Evolutionary conservation across 2,329 filamentous ascomycete species (phyloP).

Genomic region (Fusarium foetens): DNA sequence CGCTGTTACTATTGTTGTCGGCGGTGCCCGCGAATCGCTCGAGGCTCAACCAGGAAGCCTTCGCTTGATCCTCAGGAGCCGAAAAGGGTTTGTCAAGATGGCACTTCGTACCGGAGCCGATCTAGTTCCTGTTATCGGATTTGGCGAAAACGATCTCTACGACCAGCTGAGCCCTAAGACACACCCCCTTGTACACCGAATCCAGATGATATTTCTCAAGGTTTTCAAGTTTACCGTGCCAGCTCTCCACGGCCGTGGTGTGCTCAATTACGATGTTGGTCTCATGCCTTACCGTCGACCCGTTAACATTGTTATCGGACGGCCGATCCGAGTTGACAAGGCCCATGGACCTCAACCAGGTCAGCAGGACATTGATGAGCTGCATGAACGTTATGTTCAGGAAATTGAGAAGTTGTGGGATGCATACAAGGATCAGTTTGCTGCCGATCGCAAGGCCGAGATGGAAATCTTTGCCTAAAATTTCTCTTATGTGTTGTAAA

Average conservation of each 20-base stretch:
- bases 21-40: slow-evolving; percentile 90
- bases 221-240: slow-evolving; percentile 92
- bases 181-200: slow-evolving; percentile 81
- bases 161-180: slow-evolving; percentile 83
- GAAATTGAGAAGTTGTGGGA: slow-evolving; percentile 81
- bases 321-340: slow-evolving; percentile 77
- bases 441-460: slow-evolving; percentile 69
- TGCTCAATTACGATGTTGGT: slow-evolving; percentile 98
- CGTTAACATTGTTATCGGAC: slow-evolving; percentile 89
- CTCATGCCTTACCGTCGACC: slow-evolving; percentile 92
- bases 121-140: slow-evolving; percentile 89
- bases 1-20: slow-evolving; percentile 96
- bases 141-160: slow-evolving; percentile 97
- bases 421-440: slow-evolving; percentile 80
- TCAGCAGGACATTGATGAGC: slow-evolving; percentile 78
- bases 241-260: slow-evolving; percentile 86
- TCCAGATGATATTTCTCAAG: slow-evolving; percentile 86
- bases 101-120: slow-evolving; percentile 93
- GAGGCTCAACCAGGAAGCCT: slow-evolving; percentile 84
- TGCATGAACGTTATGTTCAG: slow-evolving; percentile 81
- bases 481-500: neutral
- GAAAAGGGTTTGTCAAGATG: slow-evolving; percentile 94
- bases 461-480: slow-evolving; percentile 71
- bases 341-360: slow-evolving; percentile 69
- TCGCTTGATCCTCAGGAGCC: slow-evolving; percentile 80